Evolutionary conservation across 345 rosid genomes (phyloP).

Genomic region (Brassica juncea): DNA sequence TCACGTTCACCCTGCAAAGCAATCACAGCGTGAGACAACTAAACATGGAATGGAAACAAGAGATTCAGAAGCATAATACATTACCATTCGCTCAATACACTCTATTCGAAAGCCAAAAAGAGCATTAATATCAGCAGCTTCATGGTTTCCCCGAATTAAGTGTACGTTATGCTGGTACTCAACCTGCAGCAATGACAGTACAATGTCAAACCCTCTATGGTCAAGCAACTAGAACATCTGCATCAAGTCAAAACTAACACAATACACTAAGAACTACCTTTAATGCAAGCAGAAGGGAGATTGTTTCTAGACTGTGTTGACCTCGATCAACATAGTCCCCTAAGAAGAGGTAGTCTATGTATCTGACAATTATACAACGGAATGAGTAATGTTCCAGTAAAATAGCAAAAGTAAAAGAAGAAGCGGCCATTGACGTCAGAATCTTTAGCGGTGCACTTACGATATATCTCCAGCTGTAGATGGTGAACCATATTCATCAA

Average conservation of each 20-base stretch:
- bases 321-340: slow-evolving; percentile 98
- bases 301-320: slow-evolving; percentile 92
- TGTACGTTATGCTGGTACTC: slow-evolving; percentile 83
- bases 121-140: slow-evolving; percentile 97
- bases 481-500: slow-evolving; percentile 94
- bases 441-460: slow-evolving; percentile 48
- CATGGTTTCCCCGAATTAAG: slow-evolving; percentile 94
- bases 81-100: slow-evolving; percentile 95
- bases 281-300: slow-evolving; percentile 82
- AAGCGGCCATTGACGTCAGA: slow-evolving; percentile 6
- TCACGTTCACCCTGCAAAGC: slow-evolving; percentile 80
- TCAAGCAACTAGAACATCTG: slow-evolving; percentile 14
- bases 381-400: slow-evolving; percentile 20
- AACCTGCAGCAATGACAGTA: slow-evolving; percentile 53
- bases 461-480: slow-evolving; percentile 96
- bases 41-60: slow-evolving; percentile 5
- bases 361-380: slow-evolving; percentile 52
- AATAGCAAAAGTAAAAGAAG: slow-evolving; percentile 2
- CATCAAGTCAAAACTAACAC: slow-evolving; percentile 21
- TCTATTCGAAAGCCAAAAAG: slow-evolving; percentile 93
- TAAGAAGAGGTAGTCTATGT: slow-evolving; percentile 92
- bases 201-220: slow-evolving; percentile 22
- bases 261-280: slow-evolving; percentile 51
- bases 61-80: slow-evolving; percentile 12
- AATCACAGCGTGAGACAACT: slow-evolving; percentile 27